phyloP scores from a whole-genome alignment of 106 monocot genomes.

The Chionographis japonica region DNA sequence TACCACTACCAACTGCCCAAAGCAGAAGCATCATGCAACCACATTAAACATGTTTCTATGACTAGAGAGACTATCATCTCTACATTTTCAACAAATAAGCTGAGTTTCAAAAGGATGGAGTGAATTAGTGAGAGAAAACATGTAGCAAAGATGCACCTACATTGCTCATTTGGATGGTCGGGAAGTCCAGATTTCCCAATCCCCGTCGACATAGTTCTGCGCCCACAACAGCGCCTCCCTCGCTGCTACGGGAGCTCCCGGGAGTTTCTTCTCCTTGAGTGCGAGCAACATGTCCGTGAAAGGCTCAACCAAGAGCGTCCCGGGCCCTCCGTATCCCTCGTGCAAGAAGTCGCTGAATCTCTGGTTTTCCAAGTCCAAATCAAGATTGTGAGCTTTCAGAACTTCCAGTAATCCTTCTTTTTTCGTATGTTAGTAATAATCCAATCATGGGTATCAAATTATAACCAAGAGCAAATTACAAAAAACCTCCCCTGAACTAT shows the following conservation, averaged over 20 bases:
- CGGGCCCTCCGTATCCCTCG: slow-evolving; percentile 49
- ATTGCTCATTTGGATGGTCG: slow-evolving; percentile 9
- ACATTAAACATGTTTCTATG: no score
- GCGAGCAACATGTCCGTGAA: slow-evolving; percentile 51
- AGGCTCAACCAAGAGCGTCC: slow-evolving; percentile 36
- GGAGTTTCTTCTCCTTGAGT: slow-evolving; percentile 45
- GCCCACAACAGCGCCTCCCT: slow-evolving; percentile 45
- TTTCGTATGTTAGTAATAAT: no score
- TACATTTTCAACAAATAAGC: no score
- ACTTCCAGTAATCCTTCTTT: no score
- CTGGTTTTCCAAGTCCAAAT: slow-evolving; percentile 9
- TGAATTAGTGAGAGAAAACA: background rate
- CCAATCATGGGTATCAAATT: no score
- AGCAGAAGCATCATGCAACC: no score
- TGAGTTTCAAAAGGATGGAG: no score
- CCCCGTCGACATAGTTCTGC: slow-evolving; percentile 30
- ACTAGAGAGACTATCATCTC: no score
- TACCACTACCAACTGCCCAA: no score
- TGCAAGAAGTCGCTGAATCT: slow-evolving; percentile 39
- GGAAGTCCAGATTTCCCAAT: slow-evolving; percentile 30
- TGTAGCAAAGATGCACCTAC: background rate
- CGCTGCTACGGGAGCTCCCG: slow-evolving; percentile 29
- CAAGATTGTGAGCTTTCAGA: background rate
- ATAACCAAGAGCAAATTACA: no score
- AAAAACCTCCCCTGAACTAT: no score